Percentiles rank a stretch among this genome's conserved stretches.
Evolutionary conservation across 495 filamentous ascomycete species (phyloP).

Genomic region (Neurospora sp.): DNA sequence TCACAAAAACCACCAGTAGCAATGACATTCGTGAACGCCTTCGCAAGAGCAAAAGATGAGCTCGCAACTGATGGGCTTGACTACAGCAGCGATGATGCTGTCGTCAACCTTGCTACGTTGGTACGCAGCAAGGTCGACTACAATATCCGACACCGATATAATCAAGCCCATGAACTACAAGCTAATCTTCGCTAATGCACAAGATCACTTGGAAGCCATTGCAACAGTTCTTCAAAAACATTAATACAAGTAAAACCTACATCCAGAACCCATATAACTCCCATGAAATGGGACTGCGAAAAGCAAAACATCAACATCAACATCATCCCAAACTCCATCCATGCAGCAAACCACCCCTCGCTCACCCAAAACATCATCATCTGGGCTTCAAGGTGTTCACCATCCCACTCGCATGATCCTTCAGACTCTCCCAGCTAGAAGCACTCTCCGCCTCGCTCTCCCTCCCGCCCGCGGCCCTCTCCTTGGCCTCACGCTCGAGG

Average conservation of each 20-base stretch:
- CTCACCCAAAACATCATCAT: neutral
- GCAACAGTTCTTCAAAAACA: neutral
- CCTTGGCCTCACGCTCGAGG: slow-evolving; percentile 29
- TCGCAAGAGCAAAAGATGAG: no score
- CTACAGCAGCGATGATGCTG: no score
- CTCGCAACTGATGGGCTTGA: no score
- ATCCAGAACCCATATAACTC: neutral
- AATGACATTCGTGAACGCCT: no score
- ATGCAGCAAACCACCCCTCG: neutral
- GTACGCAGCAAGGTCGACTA: no score
- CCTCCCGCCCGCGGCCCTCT: neutral
- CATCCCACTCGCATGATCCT: slow-evolving; percentile 5
- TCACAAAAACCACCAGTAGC: neutral
- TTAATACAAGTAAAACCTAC: neutral
- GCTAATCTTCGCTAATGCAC: neutral
- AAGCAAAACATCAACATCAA: neutral
- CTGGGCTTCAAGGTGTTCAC: slow-evolving; percentile 1
- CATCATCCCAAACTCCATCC: neutral
- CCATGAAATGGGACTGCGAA: neutral
- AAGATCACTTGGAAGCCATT: neutral
- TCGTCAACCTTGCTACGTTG: no score
- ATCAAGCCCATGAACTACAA: neutral
- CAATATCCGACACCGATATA: neutral
- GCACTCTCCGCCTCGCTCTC: slow-evolving; percentile 8
- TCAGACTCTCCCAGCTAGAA: slow-evolving; percentile 8